phyloP scores from a whole-genome alignment of 148 eudicot genomes.

The Chenopodium berlandieri region DNA sequence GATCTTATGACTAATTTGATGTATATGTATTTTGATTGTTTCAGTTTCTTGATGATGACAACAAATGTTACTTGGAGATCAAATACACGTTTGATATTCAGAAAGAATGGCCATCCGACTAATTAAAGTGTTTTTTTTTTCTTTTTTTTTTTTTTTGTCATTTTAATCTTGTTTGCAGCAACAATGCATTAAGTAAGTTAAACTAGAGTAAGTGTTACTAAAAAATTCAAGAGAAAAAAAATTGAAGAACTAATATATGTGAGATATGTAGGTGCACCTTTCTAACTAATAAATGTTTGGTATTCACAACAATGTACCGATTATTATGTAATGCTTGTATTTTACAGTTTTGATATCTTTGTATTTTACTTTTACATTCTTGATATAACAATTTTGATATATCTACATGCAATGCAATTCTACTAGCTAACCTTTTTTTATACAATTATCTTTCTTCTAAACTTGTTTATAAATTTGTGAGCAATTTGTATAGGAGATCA shows the following conservation, averaged over 20 bases:
- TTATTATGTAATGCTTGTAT: conserved; percentile 7
- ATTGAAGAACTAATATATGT: not conserved
- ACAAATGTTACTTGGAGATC: conserved; percentile 69
- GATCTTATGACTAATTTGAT: not conserved
- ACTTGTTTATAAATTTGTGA: not conserved
- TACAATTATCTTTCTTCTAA: not conserved
- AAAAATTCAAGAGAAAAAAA: not conserved
- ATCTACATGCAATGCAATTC: not conserved
- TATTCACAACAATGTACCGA: not conserved
- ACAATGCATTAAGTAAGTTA: not conserved
- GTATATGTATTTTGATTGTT: not conserved
- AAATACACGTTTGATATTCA: conserved; percentile 63
- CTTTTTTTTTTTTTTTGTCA: too few species aligned
- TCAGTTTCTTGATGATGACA: conserved; percentile 66
- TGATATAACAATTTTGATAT: not conserved
- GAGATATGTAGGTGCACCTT: not conserved
- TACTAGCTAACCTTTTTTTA: not conserved
- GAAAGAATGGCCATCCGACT: conserved; percentile 47
- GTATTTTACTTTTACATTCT: not conserved
- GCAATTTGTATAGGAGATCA: too few species aligned
- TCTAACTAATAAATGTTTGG: conserved; percentile 1
- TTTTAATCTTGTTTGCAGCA: not conserved
- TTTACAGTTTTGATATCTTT: not conserved
- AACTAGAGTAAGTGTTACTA: not conserved
- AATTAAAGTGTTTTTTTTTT: not conserved